Conservation (phyloP, 164 flowering plant species). For the Liriodendron chinense region DNA sequence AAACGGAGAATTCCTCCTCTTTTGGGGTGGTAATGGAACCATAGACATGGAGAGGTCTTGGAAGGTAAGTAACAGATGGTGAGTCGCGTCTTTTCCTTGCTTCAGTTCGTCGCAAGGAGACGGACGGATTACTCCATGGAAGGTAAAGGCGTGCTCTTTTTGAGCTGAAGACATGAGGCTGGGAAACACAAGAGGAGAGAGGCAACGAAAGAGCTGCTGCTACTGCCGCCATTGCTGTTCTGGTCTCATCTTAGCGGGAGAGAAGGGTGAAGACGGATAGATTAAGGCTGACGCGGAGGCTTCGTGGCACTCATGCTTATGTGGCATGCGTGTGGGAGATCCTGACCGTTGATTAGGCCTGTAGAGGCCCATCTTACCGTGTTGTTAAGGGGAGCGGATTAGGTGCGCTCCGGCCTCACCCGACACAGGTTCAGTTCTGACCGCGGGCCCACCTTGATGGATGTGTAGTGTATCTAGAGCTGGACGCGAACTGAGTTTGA, state of each 20-base stretch:
- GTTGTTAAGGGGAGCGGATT: no score
- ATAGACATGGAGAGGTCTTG: neutral
- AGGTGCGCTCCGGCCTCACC: no score
- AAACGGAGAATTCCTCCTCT: conserved; percentile 36
- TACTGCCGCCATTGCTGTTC: neutral
- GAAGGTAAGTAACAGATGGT: neutral
- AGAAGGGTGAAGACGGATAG: neutral
- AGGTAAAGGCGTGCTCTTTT: neutral
- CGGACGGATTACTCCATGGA: neutral
- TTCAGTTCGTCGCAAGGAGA: neutral
- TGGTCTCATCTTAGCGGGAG: neutral
- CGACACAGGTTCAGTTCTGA: no score
- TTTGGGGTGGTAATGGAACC: neutral
- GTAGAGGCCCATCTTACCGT: no score
- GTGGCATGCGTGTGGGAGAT: no score
- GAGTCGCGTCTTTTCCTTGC: neutral
- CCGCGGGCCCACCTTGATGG: no score
- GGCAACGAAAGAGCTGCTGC: neutral
- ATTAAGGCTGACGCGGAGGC: no score
- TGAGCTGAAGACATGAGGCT: neutral
- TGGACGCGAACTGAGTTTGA: no score
- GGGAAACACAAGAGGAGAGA: neutral
- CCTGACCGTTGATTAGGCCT: no score
- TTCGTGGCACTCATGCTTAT: no score
- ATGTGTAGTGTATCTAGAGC: no score